Evolutionary conservation across 768 basidiomycete genomes (phyloP), one percentile per base, ranked within the genome.

Genomic region (Boletus reticuloceps): DNA sequence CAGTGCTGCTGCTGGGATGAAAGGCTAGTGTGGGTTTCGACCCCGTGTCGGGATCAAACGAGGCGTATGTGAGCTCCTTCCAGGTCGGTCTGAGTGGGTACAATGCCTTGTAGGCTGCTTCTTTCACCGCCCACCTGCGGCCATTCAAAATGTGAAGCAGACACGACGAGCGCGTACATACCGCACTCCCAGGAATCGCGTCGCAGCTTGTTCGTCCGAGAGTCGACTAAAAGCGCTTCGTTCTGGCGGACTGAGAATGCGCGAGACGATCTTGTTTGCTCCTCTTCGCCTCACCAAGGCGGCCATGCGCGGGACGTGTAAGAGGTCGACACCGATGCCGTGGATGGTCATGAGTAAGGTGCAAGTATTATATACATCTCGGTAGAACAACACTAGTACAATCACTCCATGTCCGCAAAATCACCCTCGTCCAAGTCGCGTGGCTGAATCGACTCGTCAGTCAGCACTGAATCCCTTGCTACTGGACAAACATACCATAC

Each of bases 371-470:
- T 27, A 6, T 9, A 29, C 9, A 29, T 29, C 29, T 27, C 22
- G 22, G 22, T 3, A 22, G 22, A 22, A 22, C 22, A 8, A 8
- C 25, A 8, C 29, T 29, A 29, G 2, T 29, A 29, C 29, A 9
- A 29, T 47, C 66, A 89, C 64, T 87, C 86, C 76, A 86, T 73
- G 56, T 87, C 88, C 56, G 82, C 80, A 71, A 95, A 95, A 70
- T 95, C 93, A 8, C 94, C 93, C 57, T 91, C 91, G 67, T 98
- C 96, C 71, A 98, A 77, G 71, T 98, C 94, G 68, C 83, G 90
- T 13, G 94, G 95, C 88, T 95, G 62, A 60, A 38, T 42, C 29
- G 27, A 29, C 29, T 29, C 66, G 58, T 57, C 46, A 20, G 38
- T 56, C 46, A 65, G 49, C 53, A 45, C 47, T n/a, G 4, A 25